Base-by-base conservation (phyloP, 2,329 filamentous ascomycete genomes). In the Blumeria hordei region DNA sequence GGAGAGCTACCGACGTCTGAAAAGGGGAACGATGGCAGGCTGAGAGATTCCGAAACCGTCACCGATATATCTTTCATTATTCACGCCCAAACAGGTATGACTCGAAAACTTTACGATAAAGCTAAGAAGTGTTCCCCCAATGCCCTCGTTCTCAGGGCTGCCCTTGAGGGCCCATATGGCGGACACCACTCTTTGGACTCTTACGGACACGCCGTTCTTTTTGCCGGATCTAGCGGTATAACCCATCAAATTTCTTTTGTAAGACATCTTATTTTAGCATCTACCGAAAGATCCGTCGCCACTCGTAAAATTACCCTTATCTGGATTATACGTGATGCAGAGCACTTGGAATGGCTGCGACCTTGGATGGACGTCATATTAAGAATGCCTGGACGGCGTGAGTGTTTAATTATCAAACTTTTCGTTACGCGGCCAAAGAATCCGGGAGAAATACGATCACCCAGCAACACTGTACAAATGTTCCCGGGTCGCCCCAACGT, bases 311-410 rank as follows among this genome's bases (percentile, higher is more conserved):
- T 96, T 50, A 85, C 83, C 1, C 78, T 96, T 7, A 78, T 95
- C 57, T 96, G 92, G 92, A 82, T 94, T 64, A 84, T 96, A 59
- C 86, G 92, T 58, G 86, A 88, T 55, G 83, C 84, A 39, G 83
- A 94, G 63, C 81, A 90, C 56, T 76, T 96, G 7, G 87, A 94
- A 67, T 96, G 92, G 90, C 85, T 94, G 57, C 79, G 86, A 7
- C 85, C 86, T 5, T 96, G 85, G 82, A 81, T 83, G 76, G 77
- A 83, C 60, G 68, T 72, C 55, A 69, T 96, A 55, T 74, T 96
- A 35, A 75, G 76, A 55, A 82, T 95, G 74, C 83, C 86, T 11
- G 77, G 80, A 61, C 81, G 88, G 55, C 79, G 85, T 57, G 86
- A 94, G 53, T 74, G 94, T 34, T 75, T 98, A 47, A 82, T 80